phyloP scores from a whole-genome alignment of 352 stramenopile species.

The Globisporangium iwayamae region DNA sequence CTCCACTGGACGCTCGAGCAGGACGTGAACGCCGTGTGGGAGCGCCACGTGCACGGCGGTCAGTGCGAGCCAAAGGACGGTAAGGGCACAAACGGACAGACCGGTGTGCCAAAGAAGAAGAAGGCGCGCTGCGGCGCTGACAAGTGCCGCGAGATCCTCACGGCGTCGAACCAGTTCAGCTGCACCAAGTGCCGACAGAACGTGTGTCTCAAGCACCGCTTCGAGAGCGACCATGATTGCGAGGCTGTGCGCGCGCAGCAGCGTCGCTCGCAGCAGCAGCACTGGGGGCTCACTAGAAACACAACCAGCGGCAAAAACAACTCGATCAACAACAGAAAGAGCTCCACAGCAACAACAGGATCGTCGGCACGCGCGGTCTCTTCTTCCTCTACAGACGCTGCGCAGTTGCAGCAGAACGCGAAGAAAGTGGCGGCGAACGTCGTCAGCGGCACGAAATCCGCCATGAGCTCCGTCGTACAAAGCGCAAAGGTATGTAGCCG shows the following conservation, averaged over 20 bases:
- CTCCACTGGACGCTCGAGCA: conserved; percentile 71
- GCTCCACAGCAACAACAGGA: conserved; percentile 4
- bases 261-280: conserved; percentile 41
- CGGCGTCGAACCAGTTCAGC: conserved; percentile 68
- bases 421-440: conserved; percentile 28
- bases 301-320: neutral
- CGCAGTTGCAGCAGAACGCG: conserved; percentile 26
- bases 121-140: conserved; percentile 66
- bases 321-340: conserved; percentile 14
- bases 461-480: conserved; percentile 40
- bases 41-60: conserved; percentile 57
- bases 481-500: conserved; percentile 32
- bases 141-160: conserved; percentile 55
- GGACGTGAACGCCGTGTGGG: conserved; percentile 75
- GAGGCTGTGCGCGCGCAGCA: conserved; percentile 28
- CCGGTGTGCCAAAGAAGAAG: conserved; percentile 39
- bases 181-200: conserved; percentile 64
- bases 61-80: conserved; percentile 29
- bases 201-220: conserved; percentile 77
- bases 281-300: conserved; percentile 28
- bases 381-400: conserved; percentile 3
- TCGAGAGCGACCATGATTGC: conserved; percentile 71
- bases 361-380: neutral
- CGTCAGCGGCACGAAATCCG: conserved; percentile 38
- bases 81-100: conserved; percentile 1